Evolutionary conservation across 2,329 filamentous ascomycete genomes (phyloP).

Genomic region (Scedosporium aurantiacum): DNA sequence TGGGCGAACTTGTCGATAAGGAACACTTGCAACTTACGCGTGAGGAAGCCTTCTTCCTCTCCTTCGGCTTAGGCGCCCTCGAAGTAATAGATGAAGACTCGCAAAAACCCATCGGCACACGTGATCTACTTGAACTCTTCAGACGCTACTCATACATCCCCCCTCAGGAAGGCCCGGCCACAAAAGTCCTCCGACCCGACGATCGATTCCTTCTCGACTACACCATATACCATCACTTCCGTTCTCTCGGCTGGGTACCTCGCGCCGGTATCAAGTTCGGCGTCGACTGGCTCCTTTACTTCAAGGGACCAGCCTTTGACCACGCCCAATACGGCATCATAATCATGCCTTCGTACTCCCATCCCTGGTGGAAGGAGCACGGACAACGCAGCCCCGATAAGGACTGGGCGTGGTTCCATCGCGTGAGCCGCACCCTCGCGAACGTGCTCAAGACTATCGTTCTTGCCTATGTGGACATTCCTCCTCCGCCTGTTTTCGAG

Average conservation of each 20-base stretch:
- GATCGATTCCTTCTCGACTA: constrained; percentile 82
- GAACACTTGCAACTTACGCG: constrained; percentile 88
- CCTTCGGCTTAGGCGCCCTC: constrained; percentile 68
- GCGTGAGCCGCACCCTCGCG: constrained; percentile 76
- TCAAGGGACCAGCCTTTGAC: constrained; percentile 82
- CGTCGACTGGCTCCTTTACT: constrained; percentile 89
- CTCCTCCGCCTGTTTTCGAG: constrained; percentile 46
- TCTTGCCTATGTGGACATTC: constrained; percentile 83
- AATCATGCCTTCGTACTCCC: constrained; percentile 70
- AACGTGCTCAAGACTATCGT: constrained; percentile 87
- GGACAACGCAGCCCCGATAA: constrained; percentile 37
- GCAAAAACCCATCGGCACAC: constrained; percentile 33
- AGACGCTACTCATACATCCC: constrained; percentile 62
- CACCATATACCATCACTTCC: constrained; percentile 88
- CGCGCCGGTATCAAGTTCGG: constrained; percentile 90
- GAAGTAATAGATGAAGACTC: constrained; percentile 43
- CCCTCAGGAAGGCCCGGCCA: constrained; percentile 28
- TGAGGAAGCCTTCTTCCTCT: constrained; percentile 86
- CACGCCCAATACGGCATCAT: constrained; percentile 89
- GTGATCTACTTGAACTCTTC: constrained; percentile 54
- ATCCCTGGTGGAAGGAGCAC: constrained; percentile 58
- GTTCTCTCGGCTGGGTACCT: constrained; percentile 89
- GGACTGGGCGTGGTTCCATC: constrained; percentile 77
- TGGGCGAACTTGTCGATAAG: constrained; percentile 10
- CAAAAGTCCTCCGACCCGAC: constrained; percentile 50